phyloP scores from a whole-genome alignment of 2,329 filamentous ascomycete genomes.

The Ophidiomyces ophidiicola region DNA sequence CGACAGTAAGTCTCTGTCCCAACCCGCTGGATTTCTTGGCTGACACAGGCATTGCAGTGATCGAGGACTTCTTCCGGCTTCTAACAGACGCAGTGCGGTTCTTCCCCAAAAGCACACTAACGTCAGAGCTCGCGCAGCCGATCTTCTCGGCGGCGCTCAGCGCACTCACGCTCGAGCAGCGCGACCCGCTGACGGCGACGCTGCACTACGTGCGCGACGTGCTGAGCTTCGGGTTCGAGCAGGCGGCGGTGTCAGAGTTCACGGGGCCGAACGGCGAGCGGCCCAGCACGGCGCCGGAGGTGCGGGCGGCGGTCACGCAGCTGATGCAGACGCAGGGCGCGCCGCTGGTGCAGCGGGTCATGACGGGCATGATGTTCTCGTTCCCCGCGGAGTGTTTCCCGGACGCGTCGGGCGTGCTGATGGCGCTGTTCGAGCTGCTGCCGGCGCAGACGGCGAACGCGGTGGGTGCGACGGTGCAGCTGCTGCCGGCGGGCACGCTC shows the following conservation, averaged over 20 bases:
- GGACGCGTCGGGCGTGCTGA: conserved; percentile 82
- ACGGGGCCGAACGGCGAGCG: conserved; percentile 49
- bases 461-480: conserved; percentile 70
- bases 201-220: conserved; percentile 89
- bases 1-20: conserved; percentile 40
- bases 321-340: conserved; percentile 61
- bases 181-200: conserved; percentile 79
- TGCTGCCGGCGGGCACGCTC: conserved; percentile 73
- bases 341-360: conserved; percentile 68
- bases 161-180: conserved; percentile 75
- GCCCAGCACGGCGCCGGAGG: conserved; percentile 53
- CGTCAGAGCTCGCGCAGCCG: conserved; percentile 63
- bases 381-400: conserved; percentile 94
- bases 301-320: conserved; percentile 60
- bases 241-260: conserved; percentile 45
- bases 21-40: conserved; percentile 12
- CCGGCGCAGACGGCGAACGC: conserved; percentile 67
- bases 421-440: conserved; percentile 77
- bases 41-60: conserved; percentile 41
- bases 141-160: conserved; percentile 82
- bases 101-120: conserved; percentile 73
- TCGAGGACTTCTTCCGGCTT: conserved; percentile 93
- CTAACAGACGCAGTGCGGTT: conserved; percentile 85
- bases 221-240: conserved; percentile 72
- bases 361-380: conserved; percentile 98